Base-by-base conservation (phyloP, 495 filamentous ascomycete genomes). In the Daldinia concentrica region DNA sequence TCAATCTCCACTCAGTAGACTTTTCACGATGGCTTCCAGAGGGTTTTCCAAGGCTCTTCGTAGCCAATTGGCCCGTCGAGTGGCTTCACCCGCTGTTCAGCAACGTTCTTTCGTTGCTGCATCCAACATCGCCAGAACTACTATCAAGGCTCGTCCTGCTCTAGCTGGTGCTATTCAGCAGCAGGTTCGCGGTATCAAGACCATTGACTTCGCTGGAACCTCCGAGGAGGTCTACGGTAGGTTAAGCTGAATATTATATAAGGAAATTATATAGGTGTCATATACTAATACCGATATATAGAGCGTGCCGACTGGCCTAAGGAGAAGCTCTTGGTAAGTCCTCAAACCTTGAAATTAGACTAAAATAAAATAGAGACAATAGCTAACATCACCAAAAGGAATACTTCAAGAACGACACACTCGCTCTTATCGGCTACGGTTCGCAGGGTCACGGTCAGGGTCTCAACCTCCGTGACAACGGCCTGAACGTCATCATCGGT, bases 371-470 rank as follows among this genome's bases (percentile, higher is more conserved):
- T 54, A 58, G 29, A 29, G 6, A 58, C 62, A 55, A 29, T 19
- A 11, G 50, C 74, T 78, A 48, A 78, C 50, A 51, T 24, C 26
- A 7, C n/a, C n/a, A 14, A 52, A 72, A 97, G 91, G 93, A 97
- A 54, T 99, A 93, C 89, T 98, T 99, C 92, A 98, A 98, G 90
- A 90, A 98, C 85, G 95, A 99, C 80, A 98, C 94, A 78, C 93
- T 99, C 77, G 95, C 96, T 68, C 91, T 99, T 76, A 99, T 99
- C 82, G 95, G 95, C 80, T 99, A 99, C 86, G 95, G 95, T 76
- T 98, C 96, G 73, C 95, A 99, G 75, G 88, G 95, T 73, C 95
- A 99, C 85, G 95, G 96, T 74, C 95, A 99, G 86, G 96, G 96
- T 79, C 91, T 99, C 72, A 99, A 99, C 88, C 90, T 98, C 76